A percentile compares a stretch with the other conserved stretches of the same genome.
Conservation (phyloP, 2,329 filamentous ascomycete species). For the Colletotrichum costaricense region DNA sequence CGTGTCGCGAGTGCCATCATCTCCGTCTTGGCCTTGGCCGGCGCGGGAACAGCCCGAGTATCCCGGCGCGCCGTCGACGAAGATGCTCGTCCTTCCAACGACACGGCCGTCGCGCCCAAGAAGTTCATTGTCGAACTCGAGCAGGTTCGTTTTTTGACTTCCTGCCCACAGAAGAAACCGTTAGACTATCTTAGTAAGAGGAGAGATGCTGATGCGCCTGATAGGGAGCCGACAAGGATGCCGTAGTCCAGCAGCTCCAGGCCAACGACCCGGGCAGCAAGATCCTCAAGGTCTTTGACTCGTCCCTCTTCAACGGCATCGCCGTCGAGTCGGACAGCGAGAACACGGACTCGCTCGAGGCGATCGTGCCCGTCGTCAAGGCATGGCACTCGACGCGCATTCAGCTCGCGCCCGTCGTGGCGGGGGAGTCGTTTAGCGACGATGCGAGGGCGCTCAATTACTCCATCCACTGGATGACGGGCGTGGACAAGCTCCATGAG, state of each 20-base stretch:
- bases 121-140: constrained; percentile 35
- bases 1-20: constrained; percentile 21
- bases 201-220: not conserved
- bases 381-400: constrained; percentile 34
- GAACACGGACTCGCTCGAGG: constrained; percentile 37
- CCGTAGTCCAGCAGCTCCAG: constrained; percentile 28
- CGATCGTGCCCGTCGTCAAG: constrained; percentile 23
- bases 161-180: no score
- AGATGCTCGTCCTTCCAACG: constrained; percentile 14
- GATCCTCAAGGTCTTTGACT: constrained; percentile 38
- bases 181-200: not conserved
- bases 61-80: constrained; percentile 18
- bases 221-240: constrained; percentile 29
- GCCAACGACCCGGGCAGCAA: constrained; percentile 16
- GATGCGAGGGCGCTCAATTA: constrained; percentile 42
- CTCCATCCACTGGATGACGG: constrained; percentile 50
- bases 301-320: constrained; percentile 44
- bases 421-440: constrained; percentile 24
- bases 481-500: constrained; percentile 52
- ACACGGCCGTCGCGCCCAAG: constrained; percentile 23
- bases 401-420: constrained; percentile 27
- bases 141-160: not conserved
- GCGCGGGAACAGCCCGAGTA: constrained; percentile 15
- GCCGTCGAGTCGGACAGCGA: constrained; percentile 34
- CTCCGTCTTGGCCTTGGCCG: constrained; percentile 29